Conservation (phyloP, 768 basidiomycete genomes). For the Nidularia pulvinata region DNA sequence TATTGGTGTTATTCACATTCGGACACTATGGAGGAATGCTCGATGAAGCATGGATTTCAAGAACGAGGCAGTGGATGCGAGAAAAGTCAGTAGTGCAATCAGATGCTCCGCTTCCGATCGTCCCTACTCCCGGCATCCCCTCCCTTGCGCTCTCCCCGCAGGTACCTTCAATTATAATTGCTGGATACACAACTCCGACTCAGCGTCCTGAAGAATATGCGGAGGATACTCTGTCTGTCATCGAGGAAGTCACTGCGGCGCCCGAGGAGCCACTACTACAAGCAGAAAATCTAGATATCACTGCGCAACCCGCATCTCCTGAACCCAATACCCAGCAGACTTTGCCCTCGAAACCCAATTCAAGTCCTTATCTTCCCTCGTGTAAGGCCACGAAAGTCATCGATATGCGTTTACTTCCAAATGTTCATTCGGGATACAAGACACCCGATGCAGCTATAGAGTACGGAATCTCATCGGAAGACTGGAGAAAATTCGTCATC, state of each 20-base stretch:
- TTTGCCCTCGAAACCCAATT: neutral
- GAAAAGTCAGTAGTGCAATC: neutral
- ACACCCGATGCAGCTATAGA: neutral
- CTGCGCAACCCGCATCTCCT: neutral
- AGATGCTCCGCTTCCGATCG: neutral
- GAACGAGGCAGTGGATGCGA: constrained; percentile 14
- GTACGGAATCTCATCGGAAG: neutral
- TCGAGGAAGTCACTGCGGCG: neutral
- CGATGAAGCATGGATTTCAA: constrained; percentile 27
- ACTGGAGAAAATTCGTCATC: neutral
- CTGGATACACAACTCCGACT: neutral
- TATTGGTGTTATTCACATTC: constrained; percentile 50
- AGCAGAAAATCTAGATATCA: neutral
- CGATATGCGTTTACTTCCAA: neutral
- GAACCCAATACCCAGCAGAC: too few relatives aligned
- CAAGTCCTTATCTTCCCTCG: neutral
- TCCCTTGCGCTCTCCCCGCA: neutral
- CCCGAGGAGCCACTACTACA: neutral
- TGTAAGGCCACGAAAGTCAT: neutral
- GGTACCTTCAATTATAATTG: neutral
- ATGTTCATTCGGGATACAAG: neutral
- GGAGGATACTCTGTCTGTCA: neutral
- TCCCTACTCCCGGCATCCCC: neutral
- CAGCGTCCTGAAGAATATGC: neutral
- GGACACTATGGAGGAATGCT: constrained; percentile 44